Base-by-base conservation (phyloP, 208 protist genomes). In the Leptomonas seymouri region DNA sequence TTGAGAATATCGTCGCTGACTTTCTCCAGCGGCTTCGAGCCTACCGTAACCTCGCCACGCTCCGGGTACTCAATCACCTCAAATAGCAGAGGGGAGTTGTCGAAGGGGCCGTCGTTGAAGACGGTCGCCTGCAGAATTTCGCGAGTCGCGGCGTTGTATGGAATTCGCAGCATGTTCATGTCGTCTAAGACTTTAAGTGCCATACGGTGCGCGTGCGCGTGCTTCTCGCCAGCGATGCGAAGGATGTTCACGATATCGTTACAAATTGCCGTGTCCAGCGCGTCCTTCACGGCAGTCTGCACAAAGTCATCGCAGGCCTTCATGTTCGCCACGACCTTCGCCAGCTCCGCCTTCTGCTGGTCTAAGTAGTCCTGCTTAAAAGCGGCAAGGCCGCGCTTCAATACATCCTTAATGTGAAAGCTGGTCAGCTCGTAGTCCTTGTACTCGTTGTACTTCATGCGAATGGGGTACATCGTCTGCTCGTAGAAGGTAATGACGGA, bases 321-420 rank as follows among this genome's bases (percentile, higher is more conserved):
- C 82, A 97, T 93, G 23, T 76, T 44, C 50, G 85, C 76, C 73
- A 91, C 67, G 60, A 93, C 84, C 69, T 81, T 80, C 28, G 54
- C 60, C 59, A 87, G 83, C 75, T 88, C 81, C 46, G 46, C 67
- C 78, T 92, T 94, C 73, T 92, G 85, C 68, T 89, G 71, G 56
- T 94, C 90, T 15, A 97, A 81, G 66, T 85, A 85, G n/a, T 91
- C 88, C 80, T 93, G 91, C 77, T 93, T 96, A 75, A 93, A 96
- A 53, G 88, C 88, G 34, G 86, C 81, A 21, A 93, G 78, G 36
- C 91, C 91, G 25, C 87, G 91, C 78, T 96, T 96, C 61, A 96
- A 78, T 50, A 92, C 82, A 81, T 96, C 91, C 74, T 96, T 96
- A 63, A 93, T 87, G 75, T 96, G 88, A 62, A 91, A 96, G 54